Conservation (phyloP, 805 yeast genomes). For the Yamadazyma insecticola region DNA sequence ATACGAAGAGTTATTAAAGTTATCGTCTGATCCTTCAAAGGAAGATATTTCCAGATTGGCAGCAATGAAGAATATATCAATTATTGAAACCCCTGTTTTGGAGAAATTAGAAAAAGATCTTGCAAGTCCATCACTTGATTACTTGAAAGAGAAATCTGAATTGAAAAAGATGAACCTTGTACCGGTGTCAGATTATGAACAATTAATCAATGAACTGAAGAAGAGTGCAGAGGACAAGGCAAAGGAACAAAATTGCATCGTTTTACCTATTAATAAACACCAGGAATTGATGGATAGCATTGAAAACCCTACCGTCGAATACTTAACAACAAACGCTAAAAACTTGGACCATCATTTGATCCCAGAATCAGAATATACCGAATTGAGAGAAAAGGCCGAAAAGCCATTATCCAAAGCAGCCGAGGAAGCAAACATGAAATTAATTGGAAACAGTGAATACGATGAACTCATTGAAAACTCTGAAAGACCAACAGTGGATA, state of each 20-base stretch:
- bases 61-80: conserved; percentile 5
- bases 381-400: conserved; percentile 7
- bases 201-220: conserved; percentile 4
- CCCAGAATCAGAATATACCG: conserved; percentile 12
- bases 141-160: conserved; percentile 12
- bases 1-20: conserved; percentile 1
- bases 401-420: conserved; percentile 11
- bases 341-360: conserved; percentile 10
- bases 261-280: conserved; percentile 7
- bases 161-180: conserved; percentile 9
- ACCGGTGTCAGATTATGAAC: conserved; percentile 8
- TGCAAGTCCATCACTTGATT: conserved; percentile 3
- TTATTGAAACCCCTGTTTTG: conserved; percentile 3
- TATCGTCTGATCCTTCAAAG: conserved; percentile 11
- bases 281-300: conserved; percentile 5
- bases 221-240: conserved; percentile 14
- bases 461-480: conserved; percentile 11
- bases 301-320: conserved; percentile 10
- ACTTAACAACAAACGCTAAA: conserved; percentile 13
- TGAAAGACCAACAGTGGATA: conserved; percentile 8
- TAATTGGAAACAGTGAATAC: conserved; percentile 17
- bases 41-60: conserved; percentile 4
- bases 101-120: conserved; percentile 1
- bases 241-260: conserved; percentile 3
- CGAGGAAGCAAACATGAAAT: conserved; percentile 1